phyloP scores from a whole-genome alignment of 768 basidiomycete genomes.

The Cubamyces sp. region DNA sequence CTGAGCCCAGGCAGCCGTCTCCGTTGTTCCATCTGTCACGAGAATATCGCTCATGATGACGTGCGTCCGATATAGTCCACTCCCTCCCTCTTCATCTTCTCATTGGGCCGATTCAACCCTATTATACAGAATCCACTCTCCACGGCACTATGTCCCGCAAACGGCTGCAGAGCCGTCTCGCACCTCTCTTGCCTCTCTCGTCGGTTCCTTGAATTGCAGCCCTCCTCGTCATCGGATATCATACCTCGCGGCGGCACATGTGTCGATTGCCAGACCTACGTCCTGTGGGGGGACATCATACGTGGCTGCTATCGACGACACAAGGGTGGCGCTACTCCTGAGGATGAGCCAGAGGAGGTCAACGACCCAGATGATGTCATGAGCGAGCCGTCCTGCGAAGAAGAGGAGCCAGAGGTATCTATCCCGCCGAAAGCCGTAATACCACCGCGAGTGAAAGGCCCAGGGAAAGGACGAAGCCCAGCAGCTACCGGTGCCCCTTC shows the following conservation, averaged over 20 bases:
- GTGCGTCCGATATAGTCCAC: conserved; percentile 39
- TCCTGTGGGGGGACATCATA: conserved; percentile 72
- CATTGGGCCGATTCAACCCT: too few relatives aligned
- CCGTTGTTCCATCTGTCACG: conserved; percentile 54
- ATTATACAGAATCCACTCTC: conserved; percentile 51
- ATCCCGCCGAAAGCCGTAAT: neutral
- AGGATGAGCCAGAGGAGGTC: conserved; percentile 38
- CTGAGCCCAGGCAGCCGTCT: conserved; percentile 40
- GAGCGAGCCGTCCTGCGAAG: conserved; percentile 3
- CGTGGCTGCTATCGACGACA: conserved; percentile 62
- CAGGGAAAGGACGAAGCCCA: neutral
- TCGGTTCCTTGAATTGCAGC: conserved; percentile 43
- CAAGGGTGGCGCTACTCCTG: conserved; percentile 37
- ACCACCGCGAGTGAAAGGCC: conserved; percentile 3
- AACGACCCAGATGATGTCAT: conserved; percentile 30
- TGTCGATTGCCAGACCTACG: conserved; percentile 52
- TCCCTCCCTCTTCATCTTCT: conserved; percentile 7
- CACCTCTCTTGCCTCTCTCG: conserved; percentile 62
- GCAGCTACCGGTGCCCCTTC: neutral
- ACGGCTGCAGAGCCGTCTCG: conserved; percentile 52
- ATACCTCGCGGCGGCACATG: conserved; percentile 70
- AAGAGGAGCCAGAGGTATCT: neutral
- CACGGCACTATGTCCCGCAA: conserved; percentile 56
- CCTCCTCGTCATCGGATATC: conserved; percentile 34
- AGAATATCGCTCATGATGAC: conserved; percentile 44